These are phyloP conservation scores for Handroanthus guayacan DNA, from an alignment of 257 asterid genomes.

Conservation along the genomic window DNA sequence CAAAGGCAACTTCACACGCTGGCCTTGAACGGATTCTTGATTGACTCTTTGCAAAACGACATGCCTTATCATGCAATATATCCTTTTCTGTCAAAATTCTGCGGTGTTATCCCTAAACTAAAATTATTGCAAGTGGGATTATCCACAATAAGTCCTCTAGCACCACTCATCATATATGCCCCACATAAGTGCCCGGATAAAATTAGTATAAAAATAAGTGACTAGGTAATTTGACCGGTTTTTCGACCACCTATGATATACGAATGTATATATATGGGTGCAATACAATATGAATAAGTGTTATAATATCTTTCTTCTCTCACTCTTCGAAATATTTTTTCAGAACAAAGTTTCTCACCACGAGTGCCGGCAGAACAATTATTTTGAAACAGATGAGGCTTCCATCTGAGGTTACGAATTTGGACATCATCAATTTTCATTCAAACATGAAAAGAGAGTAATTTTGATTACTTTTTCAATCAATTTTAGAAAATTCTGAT, in stretches of 20 bases:
- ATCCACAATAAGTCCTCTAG: neutral
- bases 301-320: no score
- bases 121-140: neutral
- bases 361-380: no score
- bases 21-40: constrained; percentile 20
- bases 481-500: no score
- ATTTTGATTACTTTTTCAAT: no score
- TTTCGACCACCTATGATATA: neutral
- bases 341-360: no score
- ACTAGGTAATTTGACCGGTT: neutral
- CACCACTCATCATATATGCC: neutral
- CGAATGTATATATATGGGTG: no score
- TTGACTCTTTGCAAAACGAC: constrained; percentile 20
- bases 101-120: neutral
- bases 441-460: no score
- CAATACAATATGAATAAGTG: no score
- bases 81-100: neutral
- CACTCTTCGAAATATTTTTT: no score
- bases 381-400: no score
- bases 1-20: constrained; percentile 24
- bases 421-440: no score
- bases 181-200: neutral
- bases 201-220: neutral
- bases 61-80: constrained; percentile 20
- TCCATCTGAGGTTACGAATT: no score